Conservation (phyloP, 306 rosid genomes). For the Argentina anserina region DNA sequence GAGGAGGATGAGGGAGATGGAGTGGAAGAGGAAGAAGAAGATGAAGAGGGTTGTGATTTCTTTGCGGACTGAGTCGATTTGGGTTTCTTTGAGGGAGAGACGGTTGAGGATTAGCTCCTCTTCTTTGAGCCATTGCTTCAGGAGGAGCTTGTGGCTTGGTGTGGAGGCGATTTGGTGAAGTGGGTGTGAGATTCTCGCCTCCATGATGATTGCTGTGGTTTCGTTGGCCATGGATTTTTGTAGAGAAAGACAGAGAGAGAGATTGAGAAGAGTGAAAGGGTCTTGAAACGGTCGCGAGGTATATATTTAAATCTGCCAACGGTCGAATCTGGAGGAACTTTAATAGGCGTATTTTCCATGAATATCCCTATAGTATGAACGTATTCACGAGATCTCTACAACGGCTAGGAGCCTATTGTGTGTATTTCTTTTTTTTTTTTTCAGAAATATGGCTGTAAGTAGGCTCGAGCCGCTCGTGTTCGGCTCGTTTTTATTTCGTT, state of each 20-base stretch:
- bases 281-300: conserved; percentile 13
- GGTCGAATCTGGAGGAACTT: conserved; percentile 45
- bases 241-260: background rate
- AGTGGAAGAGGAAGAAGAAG: conserved; percentile 90
- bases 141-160: conserved; percentile 92
- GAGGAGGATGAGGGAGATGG: conserved; percentile 68
- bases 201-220: conserved; percentile 63
- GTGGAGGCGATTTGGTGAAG: conserved; percentile 90
- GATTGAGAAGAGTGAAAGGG: background rate
- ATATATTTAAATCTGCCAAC: conserved; percentile 46
- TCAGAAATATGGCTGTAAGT: too few relatives aligned
- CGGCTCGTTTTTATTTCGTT: too few relatives aligned
- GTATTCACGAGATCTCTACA: conserved; percentile 17
- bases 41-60: conserved; percentile 78
- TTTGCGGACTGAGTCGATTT: conserved; percentile 62
- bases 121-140: conserved; percentile 96
- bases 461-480: too few relatives aligned
- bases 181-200: conserved; percentile 68
- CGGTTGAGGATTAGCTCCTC: conserved; percentile 76
- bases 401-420: conserved; percentile 18
- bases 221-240: conserved; percentile 44
- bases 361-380: conserved; percentile 15
- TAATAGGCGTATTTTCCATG: conserved; percentile 13
- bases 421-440: background rate
- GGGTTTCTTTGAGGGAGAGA: conserved; percentile 69